A percentile compares a stretch with the other conserved stretches of the same genome.
Conservation (phyloP, 2,329 filamentous ascomycete genomes). For the Bipolaris bicolor region DNA sequence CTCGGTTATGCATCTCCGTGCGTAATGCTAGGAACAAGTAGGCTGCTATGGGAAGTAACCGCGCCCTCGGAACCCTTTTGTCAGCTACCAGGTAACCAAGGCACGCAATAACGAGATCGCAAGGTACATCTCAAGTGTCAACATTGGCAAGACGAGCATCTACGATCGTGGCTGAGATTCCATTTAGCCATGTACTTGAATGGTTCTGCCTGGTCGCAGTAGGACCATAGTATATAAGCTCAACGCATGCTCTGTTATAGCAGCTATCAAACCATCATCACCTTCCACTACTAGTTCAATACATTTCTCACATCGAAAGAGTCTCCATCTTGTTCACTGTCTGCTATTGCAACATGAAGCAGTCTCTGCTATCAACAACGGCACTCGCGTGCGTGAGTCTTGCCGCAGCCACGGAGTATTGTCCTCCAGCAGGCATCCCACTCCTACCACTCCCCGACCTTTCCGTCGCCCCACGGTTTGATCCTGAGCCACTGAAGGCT, state of each 20-base stretch:
- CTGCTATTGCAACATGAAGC: background rate
- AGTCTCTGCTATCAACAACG: background rate
- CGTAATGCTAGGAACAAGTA: background rate
- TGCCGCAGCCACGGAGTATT: background rate
- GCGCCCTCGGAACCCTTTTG: background rate
- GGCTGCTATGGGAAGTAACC: background rate
- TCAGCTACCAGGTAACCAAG: background rate
- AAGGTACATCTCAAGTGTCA: background rate
- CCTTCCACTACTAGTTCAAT: background rate
- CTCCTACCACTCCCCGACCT: background rate
- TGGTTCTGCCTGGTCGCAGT: background rate
- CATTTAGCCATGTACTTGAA: background rate
- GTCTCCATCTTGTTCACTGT: background rate
- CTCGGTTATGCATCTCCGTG: background rate
- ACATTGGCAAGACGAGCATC: background rate
- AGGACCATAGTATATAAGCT: background rate
- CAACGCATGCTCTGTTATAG: background rate
- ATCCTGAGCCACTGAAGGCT: constrained; percentile 1
- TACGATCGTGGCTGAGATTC: background rate
- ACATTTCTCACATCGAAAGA: background rate
- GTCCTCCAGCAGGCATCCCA: background rate
- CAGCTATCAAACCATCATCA: background rate
- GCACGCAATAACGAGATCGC: background rate
- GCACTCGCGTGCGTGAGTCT: background rate
- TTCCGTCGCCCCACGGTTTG: background rate